A percentile compares a stretch with the other conserved stretches of the same genome.
These are phyloP conservation scores for Byssothecium circinans DNA, from an alignment of 2,329 filamentous ascomycete species.

Conservation along the genomic window DNA sequence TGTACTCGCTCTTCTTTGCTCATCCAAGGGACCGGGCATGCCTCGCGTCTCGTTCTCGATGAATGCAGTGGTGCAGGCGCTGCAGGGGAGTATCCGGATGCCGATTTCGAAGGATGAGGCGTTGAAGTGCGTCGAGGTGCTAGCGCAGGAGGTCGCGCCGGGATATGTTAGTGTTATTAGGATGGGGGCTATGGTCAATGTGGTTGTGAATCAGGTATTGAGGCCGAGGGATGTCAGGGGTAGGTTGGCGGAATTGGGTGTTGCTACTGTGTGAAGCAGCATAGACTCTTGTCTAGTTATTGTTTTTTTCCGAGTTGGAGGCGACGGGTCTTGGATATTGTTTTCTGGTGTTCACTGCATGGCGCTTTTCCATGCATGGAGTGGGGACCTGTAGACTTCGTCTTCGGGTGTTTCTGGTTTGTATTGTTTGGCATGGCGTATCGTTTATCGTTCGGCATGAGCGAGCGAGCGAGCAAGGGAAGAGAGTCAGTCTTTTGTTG, in stretches of 20 bases:
- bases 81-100: slow-evolving; percentile 50
- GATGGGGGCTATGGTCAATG: slow-evolving; percentile 46
- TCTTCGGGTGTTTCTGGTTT: no score
- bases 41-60: slow-evolving; percentile 49
- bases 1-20: slow-evolving; percentile 48
- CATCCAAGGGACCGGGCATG: slow-evolving; percentile 30
- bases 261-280: neutral
- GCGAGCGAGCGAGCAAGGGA: neutral
- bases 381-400: no score
- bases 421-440: neutral
- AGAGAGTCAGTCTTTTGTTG: no score
- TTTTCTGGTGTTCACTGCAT: neutral
- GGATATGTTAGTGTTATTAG: slow-evolving; percentile 46
- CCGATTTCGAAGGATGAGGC: slow-evolving; percentile 51
- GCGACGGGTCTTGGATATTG: neutral
- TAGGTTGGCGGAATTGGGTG: slow-evolving; percentile 35
- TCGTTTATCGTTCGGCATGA: neutral
- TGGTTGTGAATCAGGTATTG: slow-evolving; percentile 46
- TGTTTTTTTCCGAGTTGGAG: no score
- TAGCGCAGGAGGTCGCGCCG: slow-evolving; percentile 48
- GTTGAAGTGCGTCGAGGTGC: slow-evolving; percentile 46
- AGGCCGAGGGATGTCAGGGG: slow-evolving; percentile 38
- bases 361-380: no score
- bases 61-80: slow-evolving; percentile 44
- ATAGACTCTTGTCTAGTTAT: no score